Base-by-base conservation (phyloP, 1,284 basidiomycete species). In the Ustilago nuda region DNA sequence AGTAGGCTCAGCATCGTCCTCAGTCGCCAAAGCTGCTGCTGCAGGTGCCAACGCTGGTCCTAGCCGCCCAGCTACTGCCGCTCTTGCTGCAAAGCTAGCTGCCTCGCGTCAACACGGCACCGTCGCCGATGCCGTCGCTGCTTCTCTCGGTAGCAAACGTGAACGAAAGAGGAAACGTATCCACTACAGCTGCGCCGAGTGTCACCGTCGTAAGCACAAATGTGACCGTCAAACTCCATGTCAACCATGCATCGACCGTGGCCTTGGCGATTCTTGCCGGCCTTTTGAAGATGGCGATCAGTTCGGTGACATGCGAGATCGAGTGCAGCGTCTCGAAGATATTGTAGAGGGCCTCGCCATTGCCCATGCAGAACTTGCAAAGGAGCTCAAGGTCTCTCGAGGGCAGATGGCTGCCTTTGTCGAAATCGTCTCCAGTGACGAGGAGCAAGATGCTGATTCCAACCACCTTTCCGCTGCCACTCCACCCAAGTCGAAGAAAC, bases 131-230 rank as follows among this genome's bases (percentile, higher is more conserved):
- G 78, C 72, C 19, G 79, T 83, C n/a, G 79, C 80, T 23, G 78
- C 74, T 8, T 73, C 77, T 8, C 71, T 83, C 15, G 81, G 72
- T 19, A 78, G 71, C 64, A 77, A 79, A 37, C 71, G 70, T 30
- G 77, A 81, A 61, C 66, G 76, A 17, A 83, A 82, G 66, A 65
- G 82, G 36, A 79, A 82, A 61, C 78, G 83, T 45, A 72, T 84
- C 51, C 83, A 84, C 61, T 84, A 84, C 72, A 79, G 76, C 35
- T 84, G 83, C 43, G 78, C 83, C 12, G 83, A 84, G 56, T 83
- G 82, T 33, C 82, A 83, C 62, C 69, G 82, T 45, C 70, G 82
- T 9, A 83, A 83, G 61, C 82, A 83, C 76, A 81, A 81, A 62
- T 83, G 82, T 53, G 82, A 83, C 66, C 77, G 82, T 36, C 79